Base-by-base conservation (phyloP, 768 basidiomycete species). In the Trametes elegans region DNA sequence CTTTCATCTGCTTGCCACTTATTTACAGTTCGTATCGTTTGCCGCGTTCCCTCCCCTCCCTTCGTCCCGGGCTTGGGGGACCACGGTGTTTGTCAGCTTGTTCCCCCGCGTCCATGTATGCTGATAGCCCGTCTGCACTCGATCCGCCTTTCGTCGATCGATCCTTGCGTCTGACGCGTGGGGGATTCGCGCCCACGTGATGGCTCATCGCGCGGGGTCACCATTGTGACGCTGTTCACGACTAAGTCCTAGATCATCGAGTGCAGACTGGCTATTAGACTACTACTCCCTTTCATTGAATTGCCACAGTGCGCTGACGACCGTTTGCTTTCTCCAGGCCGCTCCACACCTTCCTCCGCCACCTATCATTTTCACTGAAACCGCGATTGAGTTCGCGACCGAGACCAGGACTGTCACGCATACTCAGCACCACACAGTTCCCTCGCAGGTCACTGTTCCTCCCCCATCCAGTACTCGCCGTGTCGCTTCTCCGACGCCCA, bases 51-150 rank as follows among this genome's bases (percentile, higher is more conserved):
- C 76, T 73, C 72, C 73, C 74, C 72, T 75, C 77, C 79, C 83
- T 84, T 87, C 87, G 86, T 88, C 85, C 86, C 80, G 88, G 88
- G 88, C 85, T 88, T 83, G 87, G 88, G 89, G 88, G 87, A 86
- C 82, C 79, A 82, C 81, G 84, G 84, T 80, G 74, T 79, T 75
- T 76, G 75, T 58, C 73, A 75, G 68, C 66, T 69, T 79, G 76
- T 83, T 88, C 86, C 87, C 87, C 87, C 86, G 83, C 73, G 84
- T 84, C 82, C 76, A 54, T 62, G 71, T 69, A 69, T 50, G 70
- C 69, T 71, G 71, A 58, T 65, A 67, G 60, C 64, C 65, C 54
- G 52, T 54, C 61, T 64, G 65, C 61, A 54, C 61, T 47, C 62
- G 24, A 28, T 27, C 45, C 57, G 28, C 35, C 40, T 34, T 46